Conservation (phyloP, 2,329 filamentous ascomycete species). For the Aspergillus bombycis region DNA sequence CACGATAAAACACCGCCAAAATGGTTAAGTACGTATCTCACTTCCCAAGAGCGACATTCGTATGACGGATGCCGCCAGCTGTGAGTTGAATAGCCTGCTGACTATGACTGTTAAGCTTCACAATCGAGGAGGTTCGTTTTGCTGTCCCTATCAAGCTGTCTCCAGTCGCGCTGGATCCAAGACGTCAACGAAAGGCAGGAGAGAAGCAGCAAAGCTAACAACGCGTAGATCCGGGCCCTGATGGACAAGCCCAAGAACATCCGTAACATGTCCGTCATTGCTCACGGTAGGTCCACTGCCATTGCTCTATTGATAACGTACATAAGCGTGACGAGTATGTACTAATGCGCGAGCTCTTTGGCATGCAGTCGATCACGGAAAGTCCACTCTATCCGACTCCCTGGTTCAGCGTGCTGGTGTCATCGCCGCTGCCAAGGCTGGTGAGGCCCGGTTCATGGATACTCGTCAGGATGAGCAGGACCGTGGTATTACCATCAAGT, state of each 20-base stretch:
- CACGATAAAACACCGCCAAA: conserved; percentile 70
- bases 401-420: conserved; percentile 99
- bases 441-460: conserved; percentile 94
- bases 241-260: conserved; percentile 63
- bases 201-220: conserved; percentile 14
- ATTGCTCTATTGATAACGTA: neutral
- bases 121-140: conserved; percentile 78
- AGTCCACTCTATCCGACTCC: conserved; percentile 99
- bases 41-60: conserved; percentile 6
- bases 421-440: conserved; percentile 96
- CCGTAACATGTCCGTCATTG: conserved; percentile 99
- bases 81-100: conserved; percentile 27
- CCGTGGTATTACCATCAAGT: conserved; percentile 99
- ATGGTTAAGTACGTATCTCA: conserved; percentile 94
- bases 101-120: conserved; percentile 71
- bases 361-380: conserved; percentile 88
- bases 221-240: conserved; percentile 47
- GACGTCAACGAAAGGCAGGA: too few species aligned
- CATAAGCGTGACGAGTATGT: neutral
- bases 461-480: conserved; percentile 98
- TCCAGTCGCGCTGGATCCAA: neutral
- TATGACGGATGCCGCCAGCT: neutral
- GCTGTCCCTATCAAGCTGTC: conserved; percentile 10
- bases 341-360: neutral
- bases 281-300: conserved; percentile 68